phyloP scores from a whole-genome alignment of 495 filamentous ascomycete species.

The Sporormia fimetaria region DNA sequence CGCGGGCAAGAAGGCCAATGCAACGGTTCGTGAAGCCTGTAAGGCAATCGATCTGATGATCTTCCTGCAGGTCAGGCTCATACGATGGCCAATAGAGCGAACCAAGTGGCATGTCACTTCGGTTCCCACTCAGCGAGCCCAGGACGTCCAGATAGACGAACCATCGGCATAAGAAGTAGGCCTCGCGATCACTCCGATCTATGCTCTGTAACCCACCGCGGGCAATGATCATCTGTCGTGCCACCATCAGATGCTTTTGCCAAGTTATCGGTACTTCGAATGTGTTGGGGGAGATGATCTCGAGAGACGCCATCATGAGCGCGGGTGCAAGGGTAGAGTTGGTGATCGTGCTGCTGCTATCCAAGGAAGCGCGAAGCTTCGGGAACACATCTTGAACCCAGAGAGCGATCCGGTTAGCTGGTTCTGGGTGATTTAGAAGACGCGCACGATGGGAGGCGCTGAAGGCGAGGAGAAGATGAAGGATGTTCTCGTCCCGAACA shows the following conservation, averaged over 20 bases:
- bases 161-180: conserved; percentile 76
- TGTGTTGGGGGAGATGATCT: conserved; percentile 75
- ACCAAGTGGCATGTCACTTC: conserved; percentile 45
- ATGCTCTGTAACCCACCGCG: conserved; percentile 50
- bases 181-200: conserved; percentile 51
- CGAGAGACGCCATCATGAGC: conserved; percentile 75
- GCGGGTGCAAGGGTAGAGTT: conserved; percentile 70
- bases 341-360: conserved; percentile 39
- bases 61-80: conserved; percentile 33
- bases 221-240: conserved; percentile 61
- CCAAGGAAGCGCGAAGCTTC: conserved; percentile 53
- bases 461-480: conserved; percentile 71
- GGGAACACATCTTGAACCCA: conserved; percentile 75
- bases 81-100: conserved; percentile 44
- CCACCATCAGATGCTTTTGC: conserved; percentile 67
- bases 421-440: conserved; percentile 62
- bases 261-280: conserved; percentile 64
- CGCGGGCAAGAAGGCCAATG: conserved; percentile 57
- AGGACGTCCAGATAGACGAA: conserved; percentile 78
- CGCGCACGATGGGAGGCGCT: conserved; percentile 73
- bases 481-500: conserved; percentile 52
- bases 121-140: conserved; percentile 61
- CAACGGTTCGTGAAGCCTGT: conserved; percentile 49
- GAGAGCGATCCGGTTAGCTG: conserved; percentile 61
- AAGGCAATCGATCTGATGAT: conserved; percentile 52